phyloP scores from a whole-genome alignment of 306 rosid genomes.

The Sphenostylis stenocarpa region DNA sequence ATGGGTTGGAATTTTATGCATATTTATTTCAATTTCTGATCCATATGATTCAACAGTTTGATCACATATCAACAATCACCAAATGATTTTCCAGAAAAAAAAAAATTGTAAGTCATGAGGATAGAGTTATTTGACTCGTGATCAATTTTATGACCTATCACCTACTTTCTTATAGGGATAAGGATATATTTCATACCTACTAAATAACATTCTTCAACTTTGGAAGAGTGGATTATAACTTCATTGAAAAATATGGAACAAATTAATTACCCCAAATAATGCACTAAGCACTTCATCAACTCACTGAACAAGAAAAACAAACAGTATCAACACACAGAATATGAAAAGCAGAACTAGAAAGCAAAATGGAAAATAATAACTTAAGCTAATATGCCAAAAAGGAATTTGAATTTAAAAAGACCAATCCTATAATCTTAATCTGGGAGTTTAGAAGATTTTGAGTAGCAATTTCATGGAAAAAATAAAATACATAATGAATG shows the following conservation, averaged over 20 bases:
- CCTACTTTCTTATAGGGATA: neutral
- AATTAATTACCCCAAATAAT: slow-evolving; percentile 28
- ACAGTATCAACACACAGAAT: slow-evolving; percentile 1
- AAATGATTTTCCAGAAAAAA: no score
- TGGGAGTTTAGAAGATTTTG: slow-evolving; percentile 5
- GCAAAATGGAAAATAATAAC: neutral
- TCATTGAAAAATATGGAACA: slow-evolving; percentile 22
- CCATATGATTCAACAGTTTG: neutral
- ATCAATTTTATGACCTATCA: slow-evolving; percentile 21
- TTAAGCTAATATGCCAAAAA: neutral
- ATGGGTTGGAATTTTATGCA: neutral
- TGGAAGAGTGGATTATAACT: neutral
- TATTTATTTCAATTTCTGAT: neutral
- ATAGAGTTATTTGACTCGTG: neutral
- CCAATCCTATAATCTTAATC: neutral
- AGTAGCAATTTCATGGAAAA: neutral
- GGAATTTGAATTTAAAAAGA: neutral
- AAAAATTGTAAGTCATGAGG: no score
- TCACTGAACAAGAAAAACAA: slow-evolving; percentile 45
- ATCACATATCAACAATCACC: neutral
- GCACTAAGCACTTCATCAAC: slow-evolving; percentile 18
- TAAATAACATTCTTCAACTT: slow-evolving; percentile 33
- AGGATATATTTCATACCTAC: slow-evolving; percentile 31
- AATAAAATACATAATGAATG: neutral
- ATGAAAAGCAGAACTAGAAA: neutral